A percentile compares a stretch with the other conserved stretches of the same genome.
Evolutionary conservation across 1,139 yeast genomes (phyloP).

Genomic region (Geotrichum armillariae): DNA sequence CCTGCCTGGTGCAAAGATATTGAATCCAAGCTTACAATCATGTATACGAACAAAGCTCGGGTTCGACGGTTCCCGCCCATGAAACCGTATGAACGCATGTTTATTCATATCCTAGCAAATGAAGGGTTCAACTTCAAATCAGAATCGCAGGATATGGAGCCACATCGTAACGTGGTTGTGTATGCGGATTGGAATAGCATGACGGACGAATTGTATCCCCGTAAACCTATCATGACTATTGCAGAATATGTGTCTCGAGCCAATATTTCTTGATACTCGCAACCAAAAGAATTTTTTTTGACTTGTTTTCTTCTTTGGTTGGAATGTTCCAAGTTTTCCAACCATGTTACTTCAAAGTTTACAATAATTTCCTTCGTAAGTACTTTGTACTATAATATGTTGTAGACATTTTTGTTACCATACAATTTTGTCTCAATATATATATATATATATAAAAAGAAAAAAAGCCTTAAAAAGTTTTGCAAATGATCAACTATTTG

Average conservation of each 20-base stretch:
- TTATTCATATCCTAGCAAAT: constrained; percentile 67
- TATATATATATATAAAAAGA: no score
- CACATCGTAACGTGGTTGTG: constrained; percentile 69
- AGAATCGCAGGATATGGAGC: constrained; percentile 82
- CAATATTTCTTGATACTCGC: constrained; percentile 7
- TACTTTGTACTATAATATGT: no score
- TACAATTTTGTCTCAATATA: no score
- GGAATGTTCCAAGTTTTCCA: no score
- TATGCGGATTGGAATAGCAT: constrained; percentile 28
- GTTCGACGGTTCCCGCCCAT: constrained; percentile 70
- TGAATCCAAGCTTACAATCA: constrained; percentile 47
- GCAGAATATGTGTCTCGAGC: constrained; percentile 19
- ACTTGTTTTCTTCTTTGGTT: no score
- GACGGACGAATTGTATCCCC: constrained; percentile 15
- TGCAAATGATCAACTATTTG: no score
- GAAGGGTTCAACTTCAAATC: constrained; percentile 54
- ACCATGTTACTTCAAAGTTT: no score
- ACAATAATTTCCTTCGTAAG: no score
- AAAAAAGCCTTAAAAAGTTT: no score
- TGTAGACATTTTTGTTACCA: no score
- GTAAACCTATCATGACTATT: constrained; percentile 18
- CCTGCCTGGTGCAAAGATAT: constrained; percentile 36
- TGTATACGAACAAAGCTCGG: constrained; percentile 45
- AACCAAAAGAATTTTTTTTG: no score
- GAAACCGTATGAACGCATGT: constrained; percentile 64